phyloP scores from a whole-genome alignment of 805 yeast genomes.

The Cyberlindnera saturnus region DNA sequence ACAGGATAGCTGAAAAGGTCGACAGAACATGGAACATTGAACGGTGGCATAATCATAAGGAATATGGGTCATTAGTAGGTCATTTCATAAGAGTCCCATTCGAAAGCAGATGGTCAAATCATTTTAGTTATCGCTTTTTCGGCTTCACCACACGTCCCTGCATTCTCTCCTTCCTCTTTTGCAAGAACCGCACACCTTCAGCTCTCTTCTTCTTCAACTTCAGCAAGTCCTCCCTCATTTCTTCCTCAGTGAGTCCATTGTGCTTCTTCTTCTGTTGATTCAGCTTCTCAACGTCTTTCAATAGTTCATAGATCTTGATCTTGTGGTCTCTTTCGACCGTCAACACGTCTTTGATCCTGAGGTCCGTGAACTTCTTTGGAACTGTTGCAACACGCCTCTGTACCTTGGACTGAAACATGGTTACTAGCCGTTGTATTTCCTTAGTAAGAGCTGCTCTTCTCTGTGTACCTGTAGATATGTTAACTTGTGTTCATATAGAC shows the following conservation, averaged over 20 bases:
- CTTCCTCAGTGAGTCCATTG: slow-evolving; percentile 2
- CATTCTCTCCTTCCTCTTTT: slow-evolving; percentile 18
- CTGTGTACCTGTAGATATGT: slow-evolving; percentile 4
- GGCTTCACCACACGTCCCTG: slow-evolving; percentile 8
- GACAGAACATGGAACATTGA: too few species aligned
- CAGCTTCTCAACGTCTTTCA: slow-evolving; percentile 15
- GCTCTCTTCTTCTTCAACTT: slow-evolving; percentile 11
- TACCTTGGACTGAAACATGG: slow-evolving; percentile 19
- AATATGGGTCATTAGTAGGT: too few species aligned
- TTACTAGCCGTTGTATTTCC: slow-evolving; percentile 13
- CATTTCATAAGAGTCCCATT: too few species aligned
- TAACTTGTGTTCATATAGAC: background rate
- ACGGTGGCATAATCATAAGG: too few species aligned
- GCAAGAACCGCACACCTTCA: slow-evolving; percentile 9
- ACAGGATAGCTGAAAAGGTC: too few species aligned
- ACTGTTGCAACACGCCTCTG: slow-evolving; percentile 15
- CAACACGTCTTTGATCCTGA: slow-evolving; percentile 20
- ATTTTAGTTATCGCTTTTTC: background rate
- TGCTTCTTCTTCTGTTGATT: slow-evolving; percentile 1
- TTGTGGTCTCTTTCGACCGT: slow-evolving; percentile 24
- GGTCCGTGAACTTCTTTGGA: slow-evolving; percentile 20
- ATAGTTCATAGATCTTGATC: slow-evolving; percentile 19
- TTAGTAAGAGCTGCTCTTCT: slow-evolving; percentile 10
- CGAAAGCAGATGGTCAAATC: too few species aligned
- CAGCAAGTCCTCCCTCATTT: slow-evolving; percentile 6